Evolutionary conservation across 306 rosid species (phyloP), one percentile per base, ranked within the genome.

Genomic region (Dryas alaskensis): DNA sequence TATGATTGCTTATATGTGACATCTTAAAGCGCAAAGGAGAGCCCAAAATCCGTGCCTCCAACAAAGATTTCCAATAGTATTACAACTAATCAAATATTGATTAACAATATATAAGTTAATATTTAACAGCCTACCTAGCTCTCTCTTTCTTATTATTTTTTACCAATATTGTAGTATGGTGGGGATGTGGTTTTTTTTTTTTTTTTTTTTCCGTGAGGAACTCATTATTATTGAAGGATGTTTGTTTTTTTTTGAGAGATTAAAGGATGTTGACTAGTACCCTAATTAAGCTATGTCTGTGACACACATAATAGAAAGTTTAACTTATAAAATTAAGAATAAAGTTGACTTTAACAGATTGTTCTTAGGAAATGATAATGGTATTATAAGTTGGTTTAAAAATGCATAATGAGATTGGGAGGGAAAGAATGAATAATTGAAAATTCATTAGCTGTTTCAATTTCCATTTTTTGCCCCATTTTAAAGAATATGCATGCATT

Each of bases 41-140:
- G 10, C 44, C 6, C 9, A 31, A 48, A 27, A 10, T 40, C 42
- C 25, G 39, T 25, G 47, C 16, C 60, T 50, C 60, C 16, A 16
- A 68, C 73, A 68, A 4, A 68, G 73, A 50, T 51, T 62, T 68
- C 72, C 48, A 27, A 68, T 50, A 68, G 14, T 67, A 51, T 49
- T 67, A 67, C 25, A 3, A 37, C 7, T 47, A 27, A 27, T 27
- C 31, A 12, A 67, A 14, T 8, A 48, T 22, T 25, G 25, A 31
- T 47, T 27, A 67, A 67, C 17, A 5, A 17, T 17, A 7, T 8
- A 17, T 17, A 12, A 44, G 37, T 1, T 48, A 67, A 48, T 27
- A 27, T 27, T 27, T 27, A 67, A 48, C 16, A 31, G 37, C 60
- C 31, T 16, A 17, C 72, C 19, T 11, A 37, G 0, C 45, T 44